Conservation (phyloP, 768 basidiomycete species). For the Tricholoma saponaceum region DNA sequence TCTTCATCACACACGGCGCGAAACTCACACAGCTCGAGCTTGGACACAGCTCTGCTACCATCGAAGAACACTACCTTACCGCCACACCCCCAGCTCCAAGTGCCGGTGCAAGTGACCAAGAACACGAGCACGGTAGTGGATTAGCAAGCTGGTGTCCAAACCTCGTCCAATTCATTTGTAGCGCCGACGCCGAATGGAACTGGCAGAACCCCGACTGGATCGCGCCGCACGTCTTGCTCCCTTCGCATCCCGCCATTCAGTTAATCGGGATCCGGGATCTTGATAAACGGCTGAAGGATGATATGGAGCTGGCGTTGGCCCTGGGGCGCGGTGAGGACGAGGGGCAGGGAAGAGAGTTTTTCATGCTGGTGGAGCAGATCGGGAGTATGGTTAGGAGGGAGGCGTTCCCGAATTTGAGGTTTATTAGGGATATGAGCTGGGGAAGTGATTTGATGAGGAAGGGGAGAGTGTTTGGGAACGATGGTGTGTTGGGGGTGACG, state of each 20-base stretch:
- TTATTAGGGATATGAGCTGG: conserved; percentile 62
- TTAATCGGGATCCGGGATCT: conserved; percentile 73
- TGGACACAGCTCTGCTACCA: conserved; percentile 63
- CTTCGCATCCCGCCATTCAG: conserved; percentile 54
- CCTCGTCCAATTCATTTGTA: conserved; percentile 65
- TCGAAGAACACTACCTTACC: conserved; percentile 65
- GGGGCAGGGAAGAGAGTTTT: conserved; percentile 38
- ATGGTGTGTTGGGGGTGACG: conserved; percentile 4
- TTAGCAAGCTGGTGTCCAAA: conserved; percentile 71
- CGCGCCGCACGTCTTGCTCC: conserved; percentile 68
- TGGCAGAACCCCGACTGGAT: conserved; percentile 81
- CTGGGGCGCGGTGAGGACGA: neutral
- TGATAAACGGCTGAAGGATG: conserved; percentile 55
- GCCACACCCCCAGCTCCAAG: conserved; percentile 31
- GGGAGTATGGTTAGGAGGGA: conserved; percentile 50
- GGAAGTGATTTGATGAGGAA: conserved; percentile 53
- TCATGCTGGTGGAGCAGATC: conserved; percentile 63
- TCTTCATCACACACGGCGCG: conserved; percentile 63
- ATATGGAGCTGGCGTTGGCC: conserved; percentile 17
- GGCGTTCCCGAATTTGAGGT: conserved; percentile 59
- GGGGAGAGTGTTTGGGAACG: conserved; percentile 12
- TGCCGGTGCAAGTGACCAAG: conserved; percentile 28
- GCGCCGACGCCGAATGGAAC: conserved; percentile 78
- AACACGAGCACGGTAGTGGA: conserved; percentile 37
- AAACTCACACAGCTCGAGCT: conserved; percentile 65